Percentiles rank a stretch among this genome's conserved stretches.
phyloP scores from a whole-genome alignment of 805 yeast species.

The Lipomyces yamanashiensis region DNA sequence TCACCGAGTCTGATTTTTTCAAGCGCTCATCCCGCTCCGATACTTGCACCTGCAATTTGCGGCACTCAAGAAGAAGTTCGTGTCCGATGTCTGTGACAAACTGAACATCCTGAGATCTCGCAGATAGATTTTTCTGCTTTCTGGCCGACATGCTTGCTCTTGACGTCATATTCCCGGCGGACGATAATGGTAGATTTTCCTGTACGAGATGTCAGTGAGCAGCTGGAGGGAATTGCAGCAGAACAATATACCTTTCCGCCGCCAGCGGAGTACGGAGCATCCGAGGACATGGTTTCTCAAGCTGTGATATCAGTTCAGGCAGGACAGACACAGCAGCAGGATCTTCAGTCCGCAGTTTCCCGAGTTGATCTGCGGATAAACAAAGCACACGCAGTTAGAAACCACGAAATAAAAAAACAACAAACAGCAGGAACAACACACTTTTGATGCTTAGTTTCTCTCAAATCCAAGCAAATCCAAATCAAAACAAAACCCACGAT shows the following conservation, averaged over 20 bases:
- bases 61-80: conserved; percentile 44
- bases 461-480: too few species aligned
- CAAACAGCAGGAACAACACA: too few species aligned
- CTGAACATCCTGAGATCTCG: conserved; percentile 38
- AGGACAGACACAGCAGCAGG: too few species aligned
- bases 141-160: conserved; percentile 13
- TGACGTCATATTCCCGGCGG: neutral
- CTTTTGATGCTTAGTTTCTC: too few species aligned
- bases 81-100: conserved; percentile 46
- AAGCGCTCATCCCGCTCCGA: conserved; percentile 36
- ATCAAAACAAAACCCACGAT: too few species aligned
- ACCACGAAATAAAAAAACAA: too few species aligned
- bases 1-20: conserved; percentile 31
- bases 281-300: neutral
- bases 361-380: too few species aligned
- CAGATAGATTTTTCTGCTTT: conserved; percentile 28
- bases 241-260: conserved; percentile 6
- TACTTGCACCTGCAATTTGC: conserved; percentile 41
- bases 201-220: neutral
- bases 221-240: neutral
- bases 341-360: too few species aligned
- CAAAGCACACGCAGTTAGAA: too few species aligned
- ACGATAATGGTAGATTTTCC: conserved; percentile 21
- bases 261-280: too few species aligned
- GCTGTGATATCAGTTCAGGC: too few species aligned